Evolutionary conservation across 2,329 filamentous ascomycete species (phyloP).

Genomic region (Neofusicoccum sp.): DNA sequence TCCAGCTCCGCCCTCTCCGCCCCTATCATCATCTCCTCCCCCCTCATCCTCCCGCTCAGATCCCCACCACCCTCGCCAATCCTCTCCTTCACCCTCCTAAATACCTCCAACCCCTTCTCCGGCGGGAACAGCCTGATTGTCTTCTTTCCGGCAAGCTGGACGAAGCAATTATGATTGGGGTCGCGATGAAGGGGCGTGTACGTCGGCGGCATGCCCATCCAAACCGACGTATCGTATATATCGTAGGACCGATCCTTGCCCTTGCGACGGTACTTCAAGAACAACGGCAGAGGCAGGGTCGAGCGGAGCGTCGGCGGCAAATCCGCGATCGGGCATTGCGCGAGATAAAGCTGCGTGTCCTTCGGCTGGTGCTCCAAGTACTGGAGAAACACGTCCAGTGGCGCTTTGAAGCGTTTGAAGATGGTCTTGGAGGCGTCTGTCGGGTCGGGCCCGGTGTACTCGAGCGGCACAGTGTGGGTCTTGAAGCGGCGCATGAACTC

Average conservation of each 20-base stretch:
- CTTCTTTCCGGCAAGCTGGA: conserved; percentile 76
- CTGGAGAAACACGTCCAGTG: conserved; percentile 64
- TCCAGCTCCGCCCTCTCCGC: conserved; percentile 66
- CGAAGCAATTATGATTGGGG: conserved; percentile 90
- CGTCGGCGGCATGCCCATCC: conserved; percentile 83
- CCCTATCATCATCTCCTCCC: conserved; percentile 89
- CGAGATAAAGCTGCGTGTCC: conserved; percentile 68
- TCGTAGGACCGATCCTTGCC: too few relatives aligned
- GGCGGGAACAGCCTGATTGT: conserved; percentile 69
- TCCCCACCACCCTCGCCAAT: background rate
- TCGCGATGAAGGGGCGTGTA: conserved; percentile 90
- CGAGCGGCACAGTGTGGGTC: conserved; percentile 37
- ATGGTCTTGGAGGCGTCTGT: conserved; percentile 29
- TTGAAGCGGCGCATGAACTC: background rate
- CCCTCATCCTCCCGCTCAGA: conserved; percentile 57
- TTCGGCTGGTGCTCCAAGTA: conserved; percentile 42
- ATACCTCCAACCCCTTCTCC: conserved; percentile 59
- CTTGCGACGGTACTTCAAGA: conserved; percentile 70
- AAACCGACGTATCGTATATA: conserved; percentile 82
- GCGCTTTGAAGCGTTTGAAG: conserved; percentile 60
- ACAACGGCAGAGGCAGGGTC: conserved; percentile 51
- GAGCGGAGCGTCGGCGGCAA: conserved; percentile 67
- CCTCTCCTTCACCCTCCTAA: conserved; percentile 48
- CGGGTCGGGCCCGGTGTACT: conserved; percentile 47
- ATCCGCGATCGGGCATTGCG: conserved; percentile 71